Evolutionary conservation across 345 rosid species (phyloP).

Genomic region (Populus nigra): DNA sequence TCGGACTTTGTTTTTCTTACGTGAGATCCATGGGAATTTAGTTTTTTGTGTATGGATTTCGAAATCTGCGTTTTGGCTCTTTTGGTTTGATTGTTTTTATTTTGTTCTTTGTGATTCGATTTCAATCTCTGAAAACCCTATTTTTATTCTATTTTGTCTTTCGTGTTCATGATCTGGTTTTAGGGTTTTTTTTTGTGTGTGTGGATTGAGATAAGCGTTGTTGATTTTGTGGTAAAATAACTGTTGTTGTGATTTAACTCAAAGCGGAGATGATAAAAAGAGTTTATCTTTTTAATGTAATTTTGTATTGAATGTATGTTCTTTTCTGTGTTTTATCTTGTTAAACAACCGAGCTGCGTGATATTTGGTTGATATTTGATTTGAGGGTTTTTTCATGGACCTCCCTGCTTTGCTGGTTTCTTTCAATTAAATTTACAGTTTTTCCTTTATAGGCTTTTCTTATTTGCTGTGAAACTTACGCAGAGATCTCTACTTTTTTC

Average conservation of each 20-base stretch:
- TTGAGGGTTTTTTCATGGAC: neutral
- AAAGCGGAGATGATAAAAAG: neutral
- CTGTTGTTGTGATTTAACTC: neutral
- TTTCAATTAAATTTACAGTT: neutral
- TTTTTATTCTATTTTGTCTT: neutral
- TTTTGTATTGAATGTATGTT: neutral
- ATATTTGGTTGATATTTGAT: neutral
- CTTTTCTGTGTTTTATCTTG: neutral
- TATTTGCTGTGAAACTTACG: neutral
- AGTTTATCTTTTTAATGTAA: neutral
- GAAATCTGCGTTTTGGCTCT: neutral
- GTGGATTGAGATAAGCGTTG: too few relatives aligned
- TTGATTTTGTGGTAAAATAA: neutral
- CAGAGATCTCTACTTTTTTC: neutral
- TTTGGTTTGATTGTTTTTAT: neutral
- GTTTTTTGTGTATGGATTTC: neutral
- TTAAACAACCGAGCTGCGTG: too few relatives aligned
- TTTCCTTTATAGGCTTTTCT: neutral
- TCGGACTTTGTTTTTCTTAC: too few relatives aligned
- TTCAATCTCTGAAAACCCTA: neutral
- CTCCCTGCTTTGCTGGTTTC: neutral
- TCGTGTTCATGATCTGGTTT: neutral
- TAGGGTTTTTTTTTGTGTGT: neutral
- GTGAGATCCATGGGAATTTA: neutral
- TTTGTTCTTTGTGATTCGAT: neutral